These are phyloP conservation scores for Chaetoscypha palmicola DNA, from an alignment of 2,329 filamentous ascomycete genomes.

Conservation along the genomic window DNA sequence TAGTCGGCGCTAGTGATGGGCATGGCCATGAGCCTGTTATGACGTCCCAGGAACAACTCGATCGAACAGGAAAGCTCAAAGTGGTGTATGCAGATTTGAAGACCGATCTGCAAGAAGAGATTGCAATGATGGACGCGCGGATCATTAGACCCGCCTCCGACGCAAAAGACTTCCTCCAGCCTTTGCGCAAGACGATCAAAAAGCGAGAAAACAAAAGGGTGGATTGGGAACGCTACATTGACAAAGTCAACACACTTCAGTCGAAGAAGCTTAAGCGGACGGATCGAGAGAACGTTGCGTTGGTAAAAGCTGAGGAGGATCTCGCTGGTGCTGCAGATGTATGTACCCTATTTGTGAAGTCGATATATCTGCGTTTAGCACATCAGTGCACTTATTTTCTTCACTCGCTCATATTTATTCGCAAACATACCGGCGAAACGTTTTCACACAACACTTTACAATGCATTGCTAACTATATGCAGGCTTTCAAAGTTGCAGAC, in stretches of 20 bases:
- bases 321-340: constrained; percentile 59
- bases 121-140: constrained; percentile 61
- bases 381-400: no score
- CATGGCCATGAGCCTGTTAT: constrained; percentile 46
- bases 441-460: no score
- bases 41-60: constrained; percentile 57
- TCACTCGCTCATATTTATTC: no score
- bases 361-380: no score
- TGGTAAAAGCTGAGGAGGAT: constrained; percentile 67
- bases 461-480: constrained; percentile 12
- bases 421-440: no score
- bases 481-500: constrained; percentile 71
- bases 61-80: constrained; percentile 58
- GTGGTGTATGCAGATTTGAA: constrained; percentile 64
- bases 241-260: constrained; percentile 56
- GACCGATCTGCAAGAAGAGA: constrained; percentile 63
- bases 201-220: constrained; percentile 75
- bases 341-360: constrained; percentile 22
- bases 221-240: constrained; percentile 73
- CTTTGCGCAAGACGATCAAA: constrained; percentile 76
- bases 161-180: constrained; percentile 60
- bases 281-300: constrained; percentile 63
- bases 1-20: constrained; percentile 57
- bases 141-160: constrained; percentile 64
- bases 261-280: constrained; percentile 63